Conservation (phyloP, 2,329 filamentous ascomycete genomes). For the Microdochium nivale region DNA sequence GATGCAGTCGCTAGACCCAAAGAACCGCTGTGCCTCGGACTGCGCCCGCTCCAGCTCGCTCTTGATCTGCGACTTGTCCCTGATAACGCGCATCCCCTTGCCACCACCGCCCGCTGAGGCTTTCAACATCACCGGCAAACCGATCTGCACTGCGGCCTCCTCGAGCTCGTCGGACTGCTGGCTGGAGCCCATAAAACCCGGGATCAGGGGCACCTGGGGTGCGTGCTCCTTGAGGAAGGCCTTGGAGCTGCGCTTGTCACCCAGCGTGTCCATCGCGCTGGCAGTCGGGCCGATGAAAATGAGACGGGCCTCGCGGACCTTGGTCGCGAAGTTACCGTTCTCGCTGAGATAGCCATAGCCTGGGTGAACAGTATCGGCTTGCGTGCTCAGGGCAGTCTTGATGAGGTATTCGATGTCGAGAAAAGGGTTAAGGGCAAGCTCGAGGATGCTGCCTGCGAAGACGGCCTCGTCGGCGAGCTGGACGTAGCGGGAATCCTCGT, state of each 20-base stretch:
- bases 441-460: conserved; percentile 43
- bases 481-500: conserved; percentile 56
- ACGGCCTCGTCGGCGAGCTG: conserved; percentile 56
- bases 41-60: conserved; percentile 18
- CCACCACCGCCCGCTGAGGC: conserved; percentile 33
- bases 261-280: conserved; percentile 12
- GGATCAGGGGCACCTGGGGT: conserved; percentile 61
- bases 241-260: conserved; percentile 44
- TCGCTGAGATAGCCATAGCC: conserved; percentile 66
- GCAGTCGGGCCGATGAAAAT: conserved; percentile 61
- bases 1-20: conserved; percentile 25
- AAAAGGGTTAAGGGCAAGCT: conserved; percentile 44
- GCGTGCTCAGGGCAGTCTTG: conserved; percentile 52
- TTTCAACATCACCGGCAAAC: conserved; percentile 32
- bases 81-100: conserved; percentile 26
- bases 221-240: conserved; percentile 55
- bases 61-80: conserved; percentile 6
- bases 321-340: conserved; percentile 58
- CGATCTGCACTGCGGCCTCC: conserved; percentile 10
- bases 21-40: conserved; percentile 24
- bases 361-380: conserved; percentile 61
- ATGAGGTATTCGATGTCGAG: conserved; percentile 61
- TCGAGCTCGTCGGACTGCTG: conserved; percentile 35
- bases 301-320: conserved; percentile 58
- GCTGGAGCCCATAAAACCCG: conserved; percentile 58